These are phyloP conservation scores for Neofusicoccum laricinum DNA, from an alignment of 2,329 filamentous ascomycete genomes.

Conservation along the genomic window DNA sequence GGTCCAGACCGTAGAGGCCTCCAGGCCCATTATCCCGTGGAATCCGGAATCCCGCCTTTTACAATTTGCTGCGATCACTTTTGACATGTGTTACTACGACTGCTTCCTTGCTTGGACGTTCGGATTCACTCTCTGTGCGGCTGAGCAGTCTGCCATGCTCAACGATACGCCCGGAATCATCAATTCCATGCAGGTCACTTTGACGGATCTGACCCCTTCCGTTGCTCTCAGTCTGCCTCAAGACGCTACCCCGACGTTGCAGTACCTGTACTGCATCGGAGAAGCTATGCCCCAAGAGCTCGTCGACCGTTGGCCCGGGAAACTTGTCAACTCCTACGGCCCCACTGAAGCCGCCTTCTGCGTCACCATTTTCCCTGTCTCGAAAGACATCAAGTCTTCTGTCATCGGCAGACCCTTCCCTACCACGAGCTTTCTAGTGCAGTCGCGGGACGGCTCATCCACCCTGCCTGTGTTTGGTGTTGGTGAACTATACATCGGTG, in stretches of 20 bases:
- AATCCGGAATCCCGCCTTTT: constrained; percentile 35
- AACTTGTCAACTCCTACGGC: constrained; percentile 45
- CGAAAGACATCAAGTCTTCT: constrained; percentile 29
- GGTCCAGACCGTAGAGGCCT: constrained; percentile 41
- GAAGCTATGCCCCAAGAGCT: constrained; percentile 42
- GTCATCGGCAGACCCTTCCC: constrained; percentile 43
- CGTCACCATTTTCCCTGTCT: constrained; percentile 40
- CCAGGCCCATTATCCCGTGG: constrained; percentile 40
- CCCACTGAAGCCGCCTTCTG: constrained; percentile 45
- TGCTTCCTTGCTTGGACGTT: constrained; percentile 46
- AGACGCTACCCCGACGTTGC: constrained; percentile 33
- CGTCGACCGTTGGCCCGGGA: constrained; percentile 35
- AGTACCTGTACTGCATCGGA: constrained; percentile 46
- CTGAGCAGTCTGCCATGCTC: constrained; percentile 37
- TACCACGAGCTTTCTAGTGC: constrained; percentile 39
- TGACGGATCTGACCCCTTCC: constrained; percentile 44
- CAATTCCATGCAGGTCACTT: constrained; percentile 32
- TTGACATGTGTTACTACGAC: constrained; percentile 49
- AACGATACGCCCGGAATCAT: constrained; percentile 36
- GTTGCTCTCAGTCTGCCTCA: constrained; percentile 36
- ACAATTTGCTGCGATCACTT: constrained; percentile 43
- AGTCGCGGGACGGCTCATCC: constrained; percentile 28
- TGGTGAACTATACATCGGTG: constrained; percentile 48
- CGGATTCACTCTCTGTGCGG: constrained; percentile 43
- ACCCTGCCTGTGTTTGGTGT: constrained; percentile 38